Evolutionary conservation across 495 filamentous ascomycete species (phyloP).

Genomic region (Talaromyces stipitatus): DNA sequence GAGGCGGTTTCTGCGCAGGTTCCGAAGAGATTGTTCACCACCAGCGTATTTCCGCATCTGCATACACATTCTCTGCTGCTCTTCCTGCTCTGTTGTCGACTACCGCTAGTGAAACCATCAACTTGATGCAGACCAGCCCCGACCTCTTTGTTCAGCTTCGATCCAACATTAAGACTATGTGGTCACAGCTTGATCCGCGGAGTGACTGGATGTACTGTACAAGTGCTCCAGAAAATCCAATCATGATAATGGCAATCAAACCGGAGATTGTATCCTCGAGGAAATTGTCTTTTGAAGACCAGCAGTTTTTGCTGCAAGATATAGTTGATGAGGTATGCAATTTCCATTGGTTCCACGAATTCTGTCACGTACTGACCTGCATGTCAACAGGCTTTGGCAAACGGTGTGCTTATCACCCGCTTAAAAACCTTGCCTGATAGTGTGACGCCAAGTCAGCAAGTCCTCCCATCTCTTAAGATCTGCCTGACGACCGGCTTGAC

Average conservation of each 20-base stretch:
- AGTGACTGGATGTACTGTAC: constrained; percentile 90
- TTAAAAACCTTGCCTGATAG: constrained; percentile 68
- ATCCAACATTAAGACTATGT: constrained; percentile 75
- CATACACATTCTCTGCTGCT: constrained; percentile 93
- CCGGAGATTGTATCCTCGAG: constrained; percentile 68
- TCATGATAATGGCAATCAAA: constrained; percentile 81
- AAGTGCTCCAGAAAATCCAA: constrained; percentile 74
- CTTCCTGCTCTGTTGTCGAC: constrained; percentile 89
- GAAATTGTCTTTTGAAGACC: constrained; percentile 59
- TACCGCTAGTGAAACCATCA: constrained; percentile 84
- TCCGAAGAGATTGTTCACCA: constrained; percentile 86
- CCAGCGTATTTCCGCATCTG: constrained; percentile 80
- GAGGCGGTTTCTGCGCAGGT: constrained; percentile 92
- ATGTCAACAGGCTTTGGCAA: constrained; percentile 57
- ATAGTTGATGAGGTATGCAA: constrained; percentile 79
- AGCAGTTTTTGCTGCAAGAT: constrained; percentile 82
- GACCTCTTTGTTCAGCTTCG: constrained; percentile 68
- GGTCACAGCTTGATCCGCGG: constrained; percentile 79
- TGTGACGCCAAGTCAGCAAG: constrained; percentile 53
- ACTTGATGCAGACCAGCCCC: constrained; percentile 73
- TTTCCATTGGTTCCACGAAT: not conserved
- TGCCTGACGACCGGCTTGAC: constrained; percentile 81
- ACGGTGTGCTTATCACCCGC: constrained; percentile 80
- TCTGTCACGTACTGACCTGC: constrained; percentile 12
- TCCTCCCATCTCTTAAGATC: constrained; percentile 77